Percentiles rank a stretch among this genome's conserved stretches.
phyloP scores from a whole-genome alignment of 1,284 basidiomycete species.

The Puccinia hordei region DNA sequence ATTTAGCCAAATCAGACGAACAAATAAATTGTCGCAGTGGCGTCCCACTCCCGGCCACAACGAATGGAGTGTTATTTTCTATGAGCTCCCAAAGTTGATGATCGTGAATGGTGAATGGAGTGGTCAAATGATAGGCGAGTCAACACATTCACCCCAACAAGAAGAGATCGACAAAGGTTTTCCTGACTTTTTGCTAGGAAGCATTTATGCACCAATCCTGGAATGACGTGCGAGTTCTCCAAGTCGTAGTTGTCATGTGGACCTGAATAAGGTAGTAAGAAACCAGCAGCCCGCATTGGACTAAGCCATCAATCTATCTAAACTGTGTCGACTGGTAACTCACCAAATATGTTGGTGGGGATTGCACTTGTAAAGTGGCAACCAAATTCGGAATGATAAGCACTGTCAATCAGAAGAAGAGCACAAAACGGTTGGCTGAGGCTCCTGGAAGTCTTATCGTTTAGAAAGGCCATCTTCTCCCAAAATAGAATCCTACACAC shows the following conservation, averaged over 20 bases:
- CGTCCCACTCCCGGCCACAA: slow-evolving; percentile 79
- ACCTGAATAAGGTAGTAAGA: slow-evolving; percentile 1
- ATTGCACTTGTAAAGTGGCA: slow-evolving; percentile 88
- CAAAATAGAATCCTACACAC: slow-evolving; percentile 62
- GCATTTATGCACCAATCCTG: slow-evolving; percentile 83
- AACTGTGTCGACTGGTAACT: neutral
- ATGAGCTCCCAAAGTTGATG: slow-evolving; percentile 33
- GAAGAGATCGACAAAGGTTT: slow-evolving; percentile 56
- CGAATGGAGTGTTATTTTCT: slow-evolving; percentile 80
- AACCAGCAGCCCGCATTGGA: neutral
- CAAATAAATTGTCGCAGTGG: slow-evolving; percentile 90
- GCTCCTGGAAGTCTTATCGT: neutral
- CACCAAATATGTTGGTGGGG: slow-evolving; percentile 85
- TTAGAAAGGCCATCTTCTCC: neutral
- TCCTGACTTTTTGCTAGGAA: slow-evolving; percentile 75
- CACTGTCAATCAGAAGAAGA: slow-evolving; percentile 62
- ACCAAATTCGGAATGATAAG: slow-evolving; percentile 86
- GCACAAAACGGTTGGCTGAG: neutral
- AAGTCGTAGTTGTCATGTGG: slow-evolving; percentile 65
- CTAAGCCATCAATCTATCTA: neutral
- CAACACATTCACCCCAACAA: neutral
- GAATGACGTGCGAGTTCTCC: slow-evolving; percentile 86
- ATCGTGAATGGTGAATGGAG: slow-evolving; percentile 12
- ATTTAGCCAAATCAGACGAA: slow-evolving; percentile 84
- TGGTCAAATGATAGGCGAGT: neutral